These are phyloP conservation scores for Citrullus colocynthis DNA, from an alignment of 306 rosid species.

Conservation along the genomic window DNA sequence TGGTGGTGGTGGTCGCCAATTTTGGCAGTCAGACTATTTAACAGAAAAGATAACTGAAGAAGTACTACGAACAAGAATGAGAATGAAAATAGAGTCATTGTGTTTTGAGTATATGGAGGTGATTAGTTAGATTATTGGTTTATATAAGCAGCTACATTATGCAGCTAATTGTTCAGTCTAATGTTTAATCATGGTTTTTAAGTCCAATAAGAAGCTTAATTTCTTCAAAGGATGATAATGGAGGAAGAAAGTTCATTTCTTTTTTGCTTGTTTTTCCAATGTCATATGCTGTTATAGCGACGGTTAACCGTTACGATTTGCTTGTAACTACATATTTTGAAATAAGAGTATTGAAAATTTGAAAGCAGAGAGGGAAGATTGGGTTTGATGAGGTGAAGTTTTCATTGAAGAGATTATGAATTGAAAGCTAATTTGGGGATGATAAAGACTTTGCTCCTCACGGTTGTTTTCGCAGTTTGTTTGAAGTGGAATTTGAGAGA, in stretches of 20 bases:
- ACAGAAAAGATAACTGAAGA: slow-evolving; percentile 26
- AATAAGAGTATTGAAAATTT: background rate
- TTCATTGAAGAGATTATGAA: background rate
- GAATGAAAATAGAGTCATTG: slow-evolving; percentile 41
- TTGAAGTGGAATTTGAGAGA: slow-evolving; percentile 62
- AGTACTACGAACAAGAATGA: slow-evolving; percentile 22
- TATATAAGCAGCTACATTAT: slow-evolving; percentile 25
- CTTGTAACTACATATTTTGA: background rate
- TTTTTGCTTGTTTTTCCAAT: slow-evolving; percentile 12
- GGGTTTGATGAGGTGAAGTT: background rate
- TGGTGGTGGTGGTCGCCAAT: slow-evolving; percentile 18
- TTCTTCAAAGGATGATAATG: slow-evolving; percentile 20
- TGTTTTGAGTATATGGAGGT: background rate
- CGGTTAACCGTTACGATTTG: slow-evolving; percentile 46
- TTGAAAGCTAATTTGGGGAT: slow-evolving; percentile 17
- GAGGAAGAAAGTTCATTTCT: slow-evolving; percentile 10
- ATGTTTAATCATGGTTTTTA: slow-evolving; percentile 40
- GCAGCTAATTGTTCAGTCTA: slow-evolving; percentile 21
- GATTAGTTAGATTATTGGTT: slow-evolving; percentile 17
- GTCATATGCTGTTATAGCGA: slow-evolving; percentile 34
- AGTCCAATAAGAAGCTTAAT: slow-evolving; percentile 16
- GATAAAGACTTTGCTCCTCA: slow-evolving; percentile 65
- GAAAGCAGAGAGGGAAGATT: background rate
- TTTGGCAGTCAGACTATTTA: slow-evolving; percentile 37
- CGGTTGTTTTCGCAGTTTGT: slow-evolving; percentile 51